phyloP scores from a whole-genome alignment of 2,329 filamentous ascomycete genomes.

The Lachnellula suecica region DNA sequence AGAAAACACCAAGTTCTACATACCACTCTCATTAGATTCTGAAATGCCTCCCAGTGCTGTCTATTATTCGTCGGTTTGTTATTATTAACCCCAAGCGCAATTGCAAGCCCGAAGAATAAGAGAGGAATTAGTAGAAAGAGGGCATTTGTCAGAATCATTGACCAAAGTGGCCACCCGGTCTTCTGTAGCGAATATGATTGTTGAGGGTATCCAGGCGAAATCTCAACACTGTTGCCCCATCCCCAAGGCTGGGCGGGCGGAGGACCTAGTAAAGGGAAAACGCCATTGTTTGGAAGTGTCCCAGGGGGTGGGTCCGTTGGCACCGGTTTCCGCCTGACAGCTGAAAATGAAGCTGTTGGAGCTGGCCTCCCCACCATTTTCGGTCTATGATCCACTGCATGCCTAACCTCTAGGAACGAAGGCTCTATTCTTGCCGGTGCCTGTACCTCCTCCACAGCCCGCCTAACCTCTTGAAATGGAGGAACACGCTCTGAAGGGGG shows the following conservation, averaged over 20 bases:
- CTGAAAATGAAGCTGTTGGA: background rate
- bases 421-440: background rate
- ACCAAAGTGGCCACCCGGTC: background rate
- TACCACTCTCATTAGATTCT: slow-evolving; percentile 9
- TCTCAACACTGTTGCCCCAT: slow-evolving; percentile 4
- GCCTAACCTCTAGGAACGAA: background rate
- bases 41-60: slow-evolving; percentile 4
- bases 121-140: slow-evolving; percentile 3
- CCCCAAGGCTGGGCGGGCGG: background rate
- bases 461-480: background rate
- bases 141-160: background rate
- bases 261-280: background rate
- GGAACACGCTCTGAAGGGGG: background rate
- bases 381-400: background rate
- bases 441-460: background rate
- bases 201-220: background rate
- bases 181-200: background rate
- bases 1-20: background rate
- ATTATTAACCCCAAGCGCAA: slow-evolving; percentile 5
- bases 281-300: background rate
- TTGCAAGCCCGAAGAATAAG: slow-evolving; percentile 4
- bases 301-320: background rate
- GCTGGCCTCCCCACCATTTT: background rate
- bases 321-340: slow-evolving; percentile 1
- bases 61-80: slow-evolving; percentile 4